phyloP scores from a whole-genome alignment of 176 grass and related monocot genomes.

The Rhynchospora pubera region DNA sequence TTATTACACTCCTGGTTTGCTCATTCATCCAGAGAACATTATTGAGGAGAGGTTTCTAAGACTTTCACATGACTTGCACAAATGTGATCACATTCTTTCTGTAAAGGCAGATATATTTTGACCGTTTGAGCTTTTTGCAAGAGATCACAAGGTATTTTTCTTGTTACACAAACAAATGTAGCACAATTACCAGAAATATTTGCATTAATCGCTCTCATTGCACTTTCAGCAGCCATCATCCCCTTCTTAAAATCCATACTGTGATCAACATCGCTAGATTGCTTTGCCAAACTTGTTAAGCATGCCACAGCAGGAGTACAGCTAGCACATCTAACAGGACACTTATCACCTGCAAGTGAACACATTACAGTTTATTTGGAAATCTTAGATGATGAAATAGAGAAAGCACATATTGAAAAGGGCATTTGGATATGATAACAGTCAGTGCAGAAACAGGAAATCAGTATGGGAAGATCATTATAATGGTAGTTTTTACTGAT shows the following conservation, averaged over 20 bases:
- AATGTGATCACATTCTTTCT: not conserved
- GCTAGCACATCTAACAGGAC: conserved; percentile 32
- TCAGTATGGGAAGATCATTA: not conserved
- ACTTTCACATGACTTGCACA: not conserved
- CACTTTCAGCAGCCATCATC: conserved; percentile 27
- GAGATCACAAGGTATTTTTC: not conserved
- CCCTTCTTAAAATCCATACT: not conserved
- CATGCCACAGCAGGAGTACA: conserved; percentile 28
- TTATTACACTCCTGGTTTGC: not conserved
- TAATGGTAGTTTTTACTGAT: not conserved
- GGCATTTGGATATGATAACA: not conserved
- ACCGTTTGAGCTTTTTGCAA: not conserved
- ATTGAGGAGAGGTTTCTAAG: not conserved
- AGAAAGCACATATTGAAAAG: not conserved
- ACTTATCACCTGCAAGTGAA: conserved; percentile 54
- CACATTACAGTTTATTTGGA: conserved; percentile 15
- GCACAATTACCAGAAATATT: conserved; percentile 6
- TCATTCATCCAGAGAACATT: not conserved
- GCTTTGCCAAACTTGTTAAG: conserved; percentile 20
- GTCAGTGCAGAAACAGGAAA: not conserved
- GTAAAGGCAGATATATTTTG: not conserved
- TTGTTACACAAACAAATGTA: not conserved
- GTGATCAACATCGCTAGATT: conserved; percentile 28
- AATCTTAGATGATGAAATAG: not conserved
- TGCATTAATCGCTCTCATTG: conserved; percentile 42